Base-by-base conservation (phyloP, 1,139 yeast species). In the Debaryomyces udenii region DNA sequence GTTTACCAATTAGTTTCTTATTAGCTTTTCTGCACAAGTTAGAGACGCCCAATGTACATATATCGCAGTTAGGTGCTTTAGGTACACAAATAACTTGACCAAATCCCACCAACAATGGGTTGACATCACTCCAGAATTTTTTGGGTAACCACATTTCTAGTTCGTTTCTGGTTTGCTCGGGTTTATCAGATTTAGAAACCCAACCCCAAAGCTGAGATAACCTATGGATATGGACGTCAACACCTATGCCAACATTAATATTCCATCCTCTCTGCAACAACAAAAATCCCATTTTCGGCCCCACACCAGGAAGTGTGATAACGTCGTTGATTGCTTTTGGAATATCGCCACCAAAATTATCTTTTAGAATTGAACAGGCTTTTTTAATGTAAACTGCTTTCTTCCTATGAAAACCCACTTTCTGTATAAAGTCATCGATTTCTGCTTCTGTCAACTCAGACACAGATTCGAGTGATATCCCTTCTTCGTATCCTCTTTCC, bases 251-350 rank as follows among this genome's bases (percentile, higher is more conserved):
- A 23, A 70, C 68, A 39, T 75, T 82, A 40, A 82, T 68, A 28
- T 74, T 68, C 96, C 96, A 90, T 0, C 94, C 96, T 31, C 81
- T 76, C 53, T 89, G 96, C 48, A 89, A 66, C 3, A 91, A 72
- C 27, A 91, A 64, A 58, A 79, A 86, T 0, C 96, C 96, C 98
- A 91, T 91, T 59, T 91, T 91, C 9, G 96, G 96, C 0, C 99
- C 99, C 1, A 91, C 96, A 0, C 99, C 99, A 0, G 97, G 97
- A 27, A 91, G 64, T 0, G 75, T 63, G 3, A 79, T 73, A 43
- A 90, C 71, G 1, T 84, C 91, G 7, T 76, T 81, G 9, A 89
- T 75, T 0, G 83, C 80, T 11, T 76, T 64, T 0, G 93, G 93
- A 1, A 91, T 75, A 53, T 90, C 97, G 6, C 83, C 83, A 14